Evolutionary conservation across 208 protist species (phyloP), one percentile per base, ranked within the genome.

Genomic region (Crithidia mellificae): DNA sequence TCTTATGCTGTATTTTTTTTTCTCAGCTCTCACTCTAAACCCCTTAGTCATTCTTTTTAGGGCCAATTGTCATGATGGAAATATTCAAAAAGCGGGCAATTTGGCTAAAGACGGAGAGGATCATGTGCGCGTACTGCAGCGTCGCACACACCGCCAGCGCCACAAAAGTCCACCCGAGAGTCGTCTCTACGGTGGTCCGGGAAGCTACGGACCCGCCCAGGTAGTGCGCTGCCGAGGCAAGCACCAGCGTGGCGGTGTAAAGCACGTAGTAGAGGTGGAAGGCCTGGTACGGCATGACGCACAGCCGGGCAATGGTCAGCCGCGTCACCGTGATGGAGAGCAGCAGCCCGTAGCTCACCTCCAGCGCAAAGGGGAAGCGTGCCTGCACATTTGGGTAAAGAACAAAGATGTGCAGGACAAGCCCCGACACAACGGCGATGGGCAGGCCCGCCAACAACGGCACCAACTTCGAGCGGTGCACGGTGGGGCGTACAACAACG

Each of bases 301-400:
- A 91, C 11, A 96, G 74, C 12, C 91, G 80, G n/a, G 88, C 68
- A 6, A 96, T 75, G 17, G 87, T 94, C 46, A 96, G 74, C 7
- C 87, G 79, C 5, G 88, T 94, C 32, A 88, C 86, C 1, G 82
- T 91, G 58, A 85, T 80, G 17, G 88, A 85, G 5, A 85, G 78
- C 12, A 96, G 69, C 24, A 94, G 69, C 1, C 75, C 87, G 58
- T 85, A 93, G 69, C 86, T 91, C 12, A 93, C 47, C 72, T 96
- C 91, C 59, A 96, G 81, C 14, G 73, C 74, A 51, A 86, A 88
- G 15, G 87, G 87, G 52, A 78, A 93, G 19, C 43, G 55, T 9
- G 32, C 69, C 52, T 89, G 80, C 39, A 92, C 73, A 3, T 69
- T 52, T 0, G 77, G 63, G 62, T 83, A 92, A 0, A 64, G 36